A percentile compares a stretch with the other conserved stretches of the same genome.
Conservation (phyloP, 805 yeast genomes). For the Kurtzmaniella fragi region DNA sequence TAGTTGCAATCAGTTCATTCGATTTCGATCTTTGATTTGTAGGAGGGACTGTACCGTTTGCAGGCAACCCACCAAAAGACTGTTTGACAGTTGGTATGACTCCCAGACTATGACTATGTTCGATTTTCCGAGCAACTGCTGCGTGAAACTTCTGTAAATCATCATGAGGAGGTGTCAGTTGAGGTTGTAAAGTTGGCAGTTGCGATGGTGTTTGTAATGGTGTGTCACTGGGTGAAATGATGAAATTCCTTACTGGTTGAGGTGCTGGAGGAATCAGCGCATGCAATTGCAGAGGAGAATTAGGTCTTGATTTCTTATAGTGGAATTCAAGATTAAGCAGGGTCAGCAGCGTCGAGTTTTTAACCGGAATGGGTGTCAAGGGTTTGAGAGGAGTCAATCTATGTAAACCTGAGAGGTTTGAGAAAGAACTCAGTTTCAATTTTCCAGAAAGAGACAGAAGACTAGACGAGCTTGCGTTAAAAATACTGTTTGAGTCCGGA, state of each 20-base stretch:
- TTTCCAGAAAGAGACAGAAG: constrained; percentile 17
- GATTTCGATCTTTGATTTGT: too few relatives aligned
- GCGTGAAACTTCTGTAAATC: background rate
- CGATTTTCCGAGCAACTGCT: background rate
- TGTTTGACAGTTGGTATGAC: too few relatives aligned
- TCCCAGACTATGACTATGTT: too few relatives aligned
- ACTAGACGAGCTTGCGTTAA: constrained; percentile 14
- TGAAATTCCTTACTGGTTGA: constrained; percentile 10
- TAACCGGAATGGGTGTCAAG: constrained; percentile 20
- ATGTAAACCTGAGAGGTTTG: constrained; percentile 22
- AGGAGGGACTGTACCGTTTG: too few relatives aligned
- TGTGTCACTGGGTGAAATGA: constrained; percentile 40
- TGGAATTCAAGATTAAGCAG: constrained; percentile 34
- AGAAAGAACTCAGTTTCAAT: constrained; percentile 18
- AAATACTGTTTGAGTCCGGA: constrained; percentile 21
- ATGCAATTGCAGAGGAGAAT: constrained; percentile 28
- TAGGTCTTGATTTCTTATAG: constrained; percentile 43
- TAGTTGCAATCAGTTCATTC: constrained; percentile 23
- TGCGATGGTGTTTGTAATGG: constrained; percentile 48
- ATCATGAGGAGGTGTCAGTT: constrained; percentile 4
- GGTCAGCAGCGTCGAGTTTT: constrained; percentile 25
- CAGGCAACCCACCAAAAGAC: too few relatives aligned
- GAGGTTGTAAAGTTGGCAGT: constrained; percentile 40
- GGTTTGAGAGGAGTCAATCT: constrained; percentile 42
- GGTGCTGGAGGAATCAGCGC: constrained; percentile 2